Evolutionary conservation across 768 basidiomycete species (phyloP), one percentile per base, ranked within the genome.

Genomic region (Grammothele lineata): DNA sequence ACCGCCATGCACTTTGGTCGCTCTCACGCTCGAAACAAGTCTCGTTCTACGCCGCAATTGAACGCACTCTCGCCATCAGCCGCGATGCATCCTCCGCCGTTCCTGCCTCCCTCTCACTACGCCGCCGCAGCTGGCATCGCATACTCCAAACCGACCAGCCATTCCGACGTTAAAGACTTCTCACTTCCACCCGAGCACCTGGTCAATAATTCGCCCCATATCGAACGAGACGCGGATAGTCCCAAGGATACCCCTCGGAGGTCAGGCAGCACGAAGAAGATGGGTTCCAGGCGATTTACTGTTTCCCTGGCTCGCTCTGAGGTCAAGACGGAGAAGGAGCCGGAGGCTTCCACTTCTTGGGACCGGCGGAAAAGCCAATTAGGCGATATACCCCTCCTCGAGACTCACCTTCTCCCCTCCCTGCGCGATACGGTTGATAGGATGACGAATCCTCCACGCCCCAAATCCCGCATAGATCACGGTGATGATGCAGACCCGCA

Each of bases 391-490:
- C 78, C 81, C 5, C 67, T 80, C 22, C 61, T 86, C 24, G 85
- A 89, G 52, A 68, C 77, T 0, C 77, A 84, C 22, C 69, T 88
- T 4, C 62, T 88, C 30, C 86, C 86, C 8, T 82, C 84, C 15
- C 68, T 89, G 27, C 72, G 78, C 34, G 85, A 87, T 46, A 89
- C 86, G 0, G 74, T 89, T 30, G 76, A 83, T 55, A 76, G 78
- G 37, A 89, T 88, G 86, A 88, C 86, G 2, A 58, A 57, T 22
- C 57, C 62, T 7, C 47, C 55, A 12, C 50, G 37, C 40, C 37
- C 48, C 27, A 11, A 45, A 43, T 17, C 45, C 27, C 37, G 51
- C 17, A n/a, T 33, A n/a, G n/a, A n/a, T n/a, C n/a, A n/a, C n/a
- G 22, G 46, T 17, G 49, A 42, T 1, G 17, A 7, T 14, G 11